These are phyloP conservation scores for Pharnaceum exiguum DNA, from an alignment of 148 eudicot genomes.

Conservation along the genomic window DNA sequence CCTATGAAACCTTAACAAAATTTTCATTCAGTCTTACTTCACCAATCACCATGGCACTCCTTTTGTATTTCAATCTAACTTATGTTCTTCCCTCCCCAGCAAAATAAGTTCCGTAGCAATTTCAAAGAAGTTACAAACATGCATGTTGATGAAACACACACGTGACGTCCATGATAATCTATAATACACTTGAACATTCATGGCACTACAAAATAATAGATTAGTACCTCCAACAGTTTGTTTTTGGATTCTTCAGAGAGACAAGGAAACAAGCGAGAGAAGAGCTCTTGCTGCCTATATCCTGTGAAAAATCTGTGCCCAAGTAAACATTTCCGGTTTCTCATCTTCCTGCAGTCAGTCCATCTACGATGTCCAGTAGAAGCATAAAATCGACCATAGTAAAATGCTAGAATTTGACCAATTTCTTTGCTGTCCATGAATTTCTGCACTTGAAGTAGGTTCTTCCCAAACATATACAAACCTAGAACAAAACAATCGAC, in stretches of 20 bases:
- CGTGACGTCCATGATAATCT: neutral
- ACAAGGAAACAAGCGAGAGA: conserved; percentile 48
- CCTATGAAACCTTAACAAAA: too few species aligned
- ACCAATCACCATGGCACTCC: too few species aligned
- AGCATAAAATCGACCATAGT: conserved; percentile 59
- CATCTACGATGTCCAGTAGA: conserved; percentile 49
- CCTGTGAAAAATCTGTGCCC: conserved; percentile 73
- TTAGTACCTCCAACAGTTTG: conserved; percentile 57
- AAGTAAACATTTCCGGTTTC: conserved; percentile 46
- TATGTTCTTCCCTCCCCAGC: too few species aligned
- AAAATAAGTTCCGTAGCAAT: too few species aligned
- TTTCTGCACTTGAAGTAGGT: conserved; percentile 45
- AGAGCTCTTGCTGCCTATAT: conserved; percentile 63
- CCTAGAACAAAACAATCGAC: conserved; percentile 67
- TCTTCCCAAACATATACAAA: conserved; percentile 67
- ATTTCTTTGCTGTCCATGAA: conserved; percentile 53
- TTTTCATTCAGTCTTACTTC: too few species aligned
- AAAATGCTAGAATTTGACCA: conserved; percentile 49
- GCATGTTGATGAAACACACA: neutral
- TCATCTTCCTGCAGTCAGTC: conserved; percentile 61
- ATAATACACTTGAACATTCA: neutral
- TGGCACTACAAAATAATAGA: conserved; percentile 7
- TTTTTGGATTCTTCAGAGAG: conserved; percentile 54
- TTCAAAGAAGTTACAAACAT: too few species aligned
- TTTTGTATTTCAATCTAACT: too few species aligned